Percentiles rank a stretch among this genome's conserved stretches.
These are phyloP conservation scores for Alnus glutinosa DNA, from an alignment of 306 rosid species.

Conservation along the genomic window DNA sequence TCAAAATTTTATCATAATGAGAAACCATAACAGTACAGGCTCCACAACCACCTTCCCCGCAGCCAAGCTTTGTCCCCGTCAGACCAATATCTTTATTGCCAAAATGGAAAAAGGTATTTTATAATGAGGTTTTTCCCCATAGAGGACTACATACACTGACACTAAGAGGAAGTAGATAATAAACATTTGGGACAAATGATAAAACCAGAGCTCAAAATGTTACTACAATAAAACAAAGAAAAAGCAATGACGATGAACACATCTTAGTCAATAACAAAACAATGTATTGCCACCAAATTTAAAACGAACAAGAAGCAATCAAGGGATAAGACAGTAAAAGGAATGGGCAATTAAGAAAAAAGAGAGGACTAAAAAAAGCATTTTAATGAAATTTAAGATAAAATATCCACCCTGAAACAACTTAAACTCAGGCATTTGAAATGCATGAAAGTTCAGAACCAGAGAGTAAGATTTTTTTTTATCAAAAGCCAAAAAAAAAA, in stretches of 20 bases:
- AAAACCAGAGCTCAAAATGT: background rate
- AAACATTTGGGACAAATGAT: background rate
- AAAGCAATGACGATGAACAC: background rate
- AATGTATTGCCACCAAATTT: background rate
- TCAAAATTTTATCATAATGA: conserved; percentile 48
- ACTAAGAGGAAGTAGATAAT: background rate
- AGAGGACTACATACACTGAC: background rate
- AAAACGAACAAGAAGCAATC: background rate
- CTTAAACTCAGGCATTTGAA: too few species aligned
- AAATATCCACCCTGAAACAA: background rate
- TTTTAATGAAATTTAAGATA: background rate
- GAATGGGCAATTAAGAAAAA: background rate
- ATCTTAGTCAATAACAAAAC: background rate
- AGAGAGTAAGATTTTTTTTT: background rate
- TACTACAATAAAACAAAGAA: background rate
- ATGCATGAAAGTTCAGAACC: background rate
- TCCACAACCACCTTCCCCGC: conserved; percentile 99
- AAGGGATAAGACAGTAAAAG: conserved; percentile 3
- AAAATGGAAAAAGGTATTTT: background rate
- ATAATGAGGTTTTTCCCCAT: conserved; percentile 23
- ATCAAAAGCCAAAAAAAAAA: background rate
- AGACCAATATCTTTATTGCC: conserved; percentile 55
- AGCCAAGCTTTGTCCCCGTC: conserved; percentile 94
- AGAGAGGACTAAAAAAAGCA: background rate
- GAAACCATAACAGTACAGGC: conserved; percentile 99